These are phyloP conservation scores for Pseudonitzschia multistriata DNA, from an alignment of 108 stramenopile genomes.

Conservation along the genomic window DNA sequence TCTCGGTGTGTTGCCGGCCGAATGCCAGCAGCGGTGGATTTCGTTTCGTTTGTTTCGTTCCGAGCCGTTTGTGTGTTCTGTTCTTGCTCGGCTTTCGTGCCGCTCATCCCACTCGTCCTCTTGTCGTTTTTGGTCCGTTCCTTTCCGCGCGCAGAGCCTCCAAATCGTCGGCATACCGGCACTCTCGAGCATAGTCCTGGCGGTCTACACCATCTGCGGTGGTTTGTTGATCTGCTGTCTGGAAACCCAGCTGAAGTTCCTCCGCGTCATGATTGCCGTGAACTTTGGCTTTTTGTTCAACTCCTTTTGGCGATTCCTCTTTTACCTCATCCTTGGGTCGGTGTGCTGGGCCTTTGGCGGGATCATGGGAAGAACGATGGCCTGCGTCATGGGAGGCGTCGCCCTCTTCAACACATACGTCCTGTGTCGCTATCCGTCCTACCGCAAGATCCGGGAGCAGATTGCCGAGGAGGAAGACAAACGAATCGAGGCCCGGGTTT, in stretches of 20 bases:
- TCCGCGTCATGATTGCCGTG: slow-evolving; percentile 78
- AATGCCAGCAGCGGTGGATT: too few relatives aligned
- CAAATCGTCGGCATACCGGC: slow-evolving; percentile 48
- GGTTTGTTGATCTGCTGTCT: slow-evolving; percentile 80
- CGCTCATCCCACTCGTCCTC: not conserved
- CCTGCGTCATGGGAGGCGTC: slow-evolving; percentile 38
- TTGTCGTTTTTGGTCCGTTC: not conserved
- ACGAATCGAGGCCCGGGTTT: slow-evolving; percentile 80
- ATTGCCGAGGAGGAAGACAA: slow-evolving; percentile 89
- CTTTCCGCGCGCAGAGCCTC: slow-evolving; percentile 35
- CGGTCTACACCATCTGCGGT: slow-evolving; percentile 77
- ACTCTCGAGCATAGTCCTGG: slow-evolving; percentile 60
- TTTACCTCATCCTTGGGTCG: slow-evolving; percentile 66
- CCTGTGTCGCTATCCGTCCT: slow-evolving; percentile 74
- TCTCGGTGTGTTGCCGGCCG: too few relatives aligned
- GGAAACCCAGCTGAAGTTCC: slow-evolving; percentile 87
- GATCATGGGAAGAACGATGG: slow-evolving; percentile 54
- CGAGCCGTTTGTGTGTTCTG: too few relatives aligned
- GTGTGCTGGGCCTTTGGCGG: slow-evolving; percentile 64
- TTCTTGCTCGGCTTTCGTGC: not conserved
- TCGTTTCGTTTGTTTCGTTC: too few relatives aligned
- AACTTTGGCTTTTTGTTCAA: slow-evolving; percentile 88
- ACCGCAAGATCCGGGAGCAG: slow-evolving; percentile 78
- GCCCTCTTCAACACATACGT: slow-evolving; percentile 80
- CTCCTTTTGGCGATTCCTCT: slow-evolving; percentile 66